phyloP scores from a whole-genome alignment of 2,329 filamentous ascomycete genomes.

The Epicoccum sorghinum region DNA sequence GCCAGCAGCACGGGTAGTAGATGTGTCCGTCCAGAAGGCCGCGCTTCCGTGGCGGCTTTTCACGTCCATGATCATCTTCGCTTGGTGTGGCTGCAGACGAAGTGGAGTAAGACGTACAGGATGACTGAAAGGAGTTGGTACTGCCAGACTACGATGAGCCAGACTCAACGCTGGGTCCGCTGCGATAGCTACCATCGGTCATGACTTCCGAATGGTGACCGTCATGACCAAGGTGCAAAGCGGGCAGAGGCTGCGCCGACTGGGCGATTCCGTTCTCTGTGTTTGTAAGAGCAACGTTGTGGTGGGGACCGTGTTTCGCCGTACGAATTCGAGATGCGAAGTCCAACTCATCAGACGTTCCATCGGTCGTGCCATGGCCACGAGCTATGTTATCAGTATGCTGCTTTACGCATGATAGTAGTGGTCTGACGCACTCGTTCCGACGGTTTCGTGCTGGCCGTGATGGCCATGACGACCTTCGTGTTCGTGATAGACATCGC shows the following conservation, averaged over 20 bases:
- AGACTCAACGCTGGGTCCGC: slow-evolving; percentile 35
- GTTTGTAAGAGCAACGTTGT: slow-evolving; percentile 5
- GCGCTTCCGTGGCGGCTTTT: slow-evolving; percentile 31
- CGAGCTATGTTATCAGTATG: slow-evolving; percentile 23
- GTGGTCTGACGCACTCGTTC: slow-evolving; percentile 15
- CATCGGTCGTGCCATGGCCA: slow-evolving; percentile 35
- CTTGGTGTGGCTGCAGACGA: slow-evolving; percentile 24
- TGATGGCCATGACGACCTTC: slow-evolving; percentile 20
- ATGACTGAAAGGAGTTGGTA: slow-evolving; percentile 20
- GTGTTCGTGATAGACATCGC: slow-evolving; percentile 35
- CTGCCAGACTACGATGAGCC: slow-evolving; percentile 36
- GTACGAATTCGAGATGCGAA: slow-evolving; percentile 20
- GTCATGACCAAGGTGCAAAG: slow-evolving; percentile 32
- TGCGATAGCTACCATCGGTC: slow-evolving; percentile 33
- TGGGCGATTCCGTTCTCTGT: background rate
- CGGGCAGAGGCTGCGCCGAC: slow-evolving; percentile 19
- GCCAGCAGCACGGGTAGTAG: slow-evolving; percentile 43
- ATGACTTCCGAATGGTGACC: slow-evolving; percentile 33
- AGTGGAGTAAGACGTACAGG: background rate
- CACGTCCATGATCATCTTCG: slow-evolving; percentile 26
- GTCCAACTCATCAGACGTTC: slow-evolving; percentile 27
- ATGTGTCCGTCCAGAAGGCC: slow-evolving; percentile 32
- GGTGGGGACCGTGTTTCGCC: slow-evolving; percentile 7
- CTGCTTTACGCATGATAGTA: background rate
- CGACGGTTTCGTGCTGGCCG: slow-evolving; percentile 5